phyloP scores from a whole-genome alignment of 129 eudicot species.

The Logfia minima region DNA sequence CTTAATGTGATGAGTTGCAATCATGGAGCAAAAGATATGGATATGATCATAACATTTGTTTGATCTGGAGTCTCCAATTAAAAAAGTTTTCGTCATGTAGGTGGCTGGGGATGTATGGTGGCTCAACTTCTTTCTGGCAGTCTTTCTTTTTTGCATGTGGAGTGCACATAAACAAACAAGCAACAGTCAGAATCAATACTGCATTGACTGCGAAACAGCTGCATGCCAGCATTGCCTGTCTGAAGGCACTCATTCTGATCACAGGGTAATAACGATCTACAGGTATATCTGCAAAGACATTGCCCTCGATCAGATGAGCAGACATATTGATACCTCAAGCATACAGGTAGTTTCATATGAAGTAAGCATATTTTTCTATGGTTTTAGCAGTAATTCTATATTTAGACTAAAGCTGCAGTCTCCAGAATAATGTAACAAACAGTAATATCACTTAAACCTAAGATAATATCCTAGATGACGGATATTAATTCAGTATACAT shows the following conservation, averaged over 20 bases:
- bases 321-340: conserved; percentile 41
- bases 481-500: too few species aligned
- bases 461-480: not conserved
- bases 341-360: conserved; percentile 54
- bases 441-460: not conserved
- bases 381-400: not conserved
- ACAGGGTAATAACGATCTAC: conserved; percentile 50
- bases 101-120: conserved; percentile 29
- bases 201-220: conserved; percentile 53
- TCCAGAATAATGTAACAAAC: not conserved
- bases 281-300: conserved; percentile 62
- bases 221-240: conserved; percentile 51
- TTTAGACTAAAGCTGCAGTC: not conserved
- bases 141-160: conserved; percentile 47
- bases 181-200: conserved; percentile 47
- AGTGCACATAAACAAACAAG: conserved; percentile 24
- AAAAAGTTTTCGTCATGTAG: conserved; percentile 19
- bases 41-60: conserved; percentile 6
- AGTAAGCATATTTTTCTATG: not conserved
- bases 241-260: conserved; percentile 38
- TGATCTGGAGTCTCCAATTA: not conserved
- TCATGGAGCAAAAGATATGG: conserved; percentile 1
- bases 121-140: conserved; percentile 31
- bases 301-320: conserved; percentile 38
- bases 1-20: not conserved